Conservation (phyloP, 495 filamentous ascomycete species). For the Trichoderma orchidacearum region DNA sequence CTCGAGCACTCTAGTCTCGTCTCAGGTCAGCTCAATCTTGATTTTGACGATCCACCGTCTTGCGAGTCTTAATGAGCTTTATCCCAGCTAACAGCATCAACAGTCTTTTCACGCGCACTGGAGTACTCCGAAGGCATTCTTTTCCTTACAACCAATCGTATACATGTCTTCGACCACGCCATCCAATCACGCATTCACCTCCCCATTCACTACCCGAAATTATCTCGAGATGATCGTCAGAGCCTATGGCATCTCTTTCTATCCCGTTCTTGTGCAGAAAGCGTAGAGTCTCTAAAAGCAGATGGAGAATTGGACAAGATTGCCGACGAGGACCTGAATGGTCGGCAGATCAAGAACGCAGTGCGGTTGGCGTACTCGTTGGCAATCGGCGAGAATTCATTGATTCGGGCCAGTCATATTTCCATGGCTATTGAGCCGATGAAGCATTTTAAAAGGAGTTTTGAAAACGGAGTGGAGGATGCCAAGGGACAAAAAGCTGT, state of each 20-base stretch:
- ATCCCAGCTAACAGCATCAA: conserved; percentile 29
- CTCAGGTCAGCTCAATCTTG: conserved; percentile 16
- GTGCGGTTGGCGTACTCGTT: background rate
- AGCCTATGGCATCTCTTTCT: background rate
- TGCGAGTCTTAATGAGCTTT: too few species aligned
- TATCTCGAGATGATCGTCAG: conserved; percentile 3
- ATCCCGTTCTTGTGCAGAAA: background rate
- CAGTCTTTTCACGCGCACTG: conserved; percentile 39
- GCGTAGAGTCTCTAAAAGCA: background rate
- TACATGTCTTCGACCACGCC: conserved; percentile 35
- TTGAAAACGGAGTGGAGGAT: background rate
- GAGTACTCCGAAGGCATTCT: conserved; percentile 45
- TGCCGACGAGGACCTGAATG: background rate
- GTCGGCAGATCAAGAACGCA: conserved; percentile 3
- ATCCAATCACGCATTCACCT: conserved; percentile 36
- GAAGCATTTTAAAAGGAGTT: background rate
- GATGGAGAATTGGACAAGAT: background rate
- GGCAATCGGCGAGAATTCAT: background rate
- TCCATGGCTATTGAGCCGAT: background rate
- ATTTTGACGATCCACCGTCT: conserved; percentile 26
- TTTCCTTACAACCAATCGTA: conserved; percentile 39
- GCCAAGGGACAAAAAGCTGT: background rate
- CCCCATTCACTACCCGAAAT: conserved; percentile 23
- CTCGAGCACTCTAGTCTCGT: conserved; percentile 43
- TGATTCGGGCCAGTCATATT: background rate